A percentile compares a stretch with the other conserved stretches of the same genome.
Conservation (phyloP, 345 rosid species). For the Rhodomyrtus tomentosa region DNA sequence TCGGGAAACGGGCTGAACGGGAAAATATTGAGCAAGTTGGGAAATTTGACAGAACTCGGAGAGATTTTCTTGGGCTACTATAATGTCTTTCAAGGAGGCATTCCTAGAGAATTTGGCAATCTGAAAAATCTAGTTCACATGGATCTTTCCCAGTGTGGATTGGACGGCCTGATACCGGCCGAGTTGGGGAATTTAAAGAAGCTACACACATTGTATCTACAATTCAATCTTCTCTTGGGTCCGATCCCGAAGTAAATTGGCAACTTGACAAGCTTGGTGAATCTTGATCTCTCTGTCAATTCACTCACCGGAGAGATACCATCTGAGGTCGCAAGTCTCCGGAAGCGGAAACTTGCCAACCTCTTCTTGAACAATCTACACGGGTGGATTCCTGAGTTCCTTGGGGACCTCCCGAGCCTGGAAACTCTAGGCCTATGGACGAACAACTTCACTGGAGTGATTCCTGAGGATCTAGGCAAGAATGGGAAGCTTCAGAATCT, state of each 20-base stretch:
- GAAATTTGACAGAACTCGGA: conserved; percentile 38
- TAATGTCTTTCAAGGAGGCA: conserved; percentile 45
- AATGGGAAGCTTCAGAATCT: conserved; percentile 37
- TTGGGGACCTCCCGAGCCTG: conserved; percentile 36
- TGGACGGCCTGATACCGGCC: conserved; percentile 38
- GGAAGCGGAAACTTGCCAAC: conserved; percentile 31
- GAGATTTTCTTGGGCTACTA: conserved; percentile 49
- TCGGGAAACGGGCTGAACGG: conserved; percentile 52
- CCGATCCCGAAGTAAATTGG: conserved; percentile 41
- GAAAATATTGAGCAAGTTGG: conserved; percentile 37
- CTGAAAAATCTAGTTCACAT: conserved; percentile 32
- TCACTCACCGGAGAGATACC: conserved; percentile 51
- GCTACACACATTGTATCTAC: conserved; percentile 47
- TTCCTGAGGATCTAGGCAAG: conserved; percentile 44
- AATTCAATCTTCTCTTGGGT: conserved; percentile 37
- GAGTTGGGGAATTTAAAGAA: conserved; percentile 39
- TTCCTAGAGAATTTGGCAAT: conserved; percentile 44
- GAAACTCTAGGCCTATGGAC: conserved; percentile 44
- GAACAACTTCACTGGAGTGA: conserved; percentile 58
- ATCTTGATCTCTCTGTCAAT: conserved; percentile 58
- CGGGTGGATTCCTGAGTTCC: conserved; percentile 44
- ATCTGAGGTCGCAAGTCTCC: conserved; percentile 24
- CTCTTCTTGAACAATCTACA: conserved; percentile 53
- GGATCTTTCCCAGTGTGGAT: conserved; percentile 48
- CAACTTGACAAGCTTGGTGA: conserved; percentile 33